phyloP scores from a whole-genome alignment of 2,329 filamentous ascomycete species.

The Phyllosticta capitalensis region DNA sequence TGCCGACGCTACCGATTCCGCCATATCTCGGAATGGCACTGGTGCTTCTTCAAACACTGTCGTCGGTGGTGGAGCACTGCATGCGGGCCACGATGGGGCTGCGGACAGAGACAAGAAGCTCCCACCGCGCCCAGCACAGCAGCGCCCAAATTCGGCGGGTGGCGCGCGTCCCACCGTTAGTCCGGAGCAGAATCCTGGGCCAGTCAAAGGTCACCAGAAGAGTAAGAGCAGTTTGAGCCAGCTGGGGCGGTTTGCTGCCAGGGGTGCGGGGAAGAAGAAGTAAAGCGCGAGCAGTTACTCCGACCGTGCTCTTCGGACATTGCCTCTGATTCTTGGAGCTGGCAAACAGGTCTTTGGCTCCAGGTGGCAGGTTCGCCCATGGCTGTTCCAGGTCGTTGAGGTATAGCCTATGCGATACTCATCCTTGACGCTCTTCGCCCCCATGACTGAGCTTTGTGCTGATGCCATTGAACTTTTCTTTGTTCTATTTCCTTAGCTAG shows the following conservation, averaged over 20 bases:
- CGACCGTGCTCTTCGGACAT: neutral
- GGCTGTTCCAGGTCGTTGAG: no score
- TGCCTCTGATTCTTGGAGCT: neutral
- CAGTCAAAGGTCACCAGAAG: slow-evolving; percentile 24
- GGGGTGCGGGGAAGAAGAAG: slow-evolving; percentile 26
- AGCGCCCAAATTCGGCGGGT: neutral
- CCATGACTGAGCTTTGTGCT: no score
- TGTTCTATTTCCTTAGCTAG: no score
- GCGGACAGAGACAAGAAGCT: slow-evolving; percentile 18
- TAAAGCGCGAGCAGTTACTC: neutral
- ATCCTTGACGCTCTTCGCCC: no score
- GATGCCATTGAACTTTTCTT: no score
- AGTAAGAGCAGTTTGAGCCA: slow-evolving; percentile 34
- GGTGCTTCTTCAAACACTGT: slow-evolving; percentile 3
- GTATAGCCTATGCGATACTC: no score
- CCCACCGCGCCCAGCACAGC: slow-evolving; percentile 8
- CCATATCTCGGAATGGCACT: slow-evolving; percentile 15
- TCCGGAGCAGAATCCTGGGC: slow-evolving; percentile 15
- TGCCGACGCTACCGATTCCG: slow-evolving; percentile 15
- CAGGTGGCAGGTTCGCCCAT: no score
- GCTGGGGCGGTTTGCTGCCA: slow-evolving; percentile 35
- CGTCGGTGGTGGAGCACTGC: slow-evolving; percentile 13
- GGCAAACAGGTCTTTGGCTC: neutral
- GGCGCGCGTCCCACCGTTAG: slow-evolving; percentile 18
- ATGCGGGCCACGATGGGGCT: slow-evolving; percentile 13